Conservation (phyloP, 2,329 filamentous ascomycete species). For the Aspergillus bombycis region DNA sequence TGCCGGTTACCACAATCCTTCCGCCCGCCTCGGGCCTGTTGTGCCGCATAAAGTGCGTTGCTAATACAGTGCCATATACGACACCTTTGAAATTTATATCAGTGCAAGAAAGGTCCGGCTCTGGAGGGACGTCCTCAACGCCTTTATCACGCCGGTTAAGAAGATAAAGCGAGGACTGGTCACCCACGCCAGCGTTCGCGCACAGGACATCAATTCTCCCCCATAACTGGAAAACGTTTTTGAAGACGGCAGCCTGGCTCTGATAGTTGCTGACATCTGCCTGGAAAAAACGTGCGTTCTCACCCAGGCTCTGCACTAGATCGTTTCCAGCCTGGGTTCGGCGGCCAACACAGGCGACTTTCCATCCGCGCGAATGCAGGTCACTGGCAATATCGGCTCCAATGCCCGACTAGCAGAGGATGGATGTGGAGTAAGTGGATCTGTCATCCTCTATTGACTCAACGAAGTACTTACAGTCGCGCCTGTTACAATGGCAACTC, state of each 20-base stretch:
- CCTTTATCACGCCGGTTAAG: conserved; percentile 37
- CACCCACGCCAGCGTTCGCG: conserved; percentile 56
- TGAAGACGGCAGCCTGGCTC: conserved; percentile 49
- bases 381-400: conserved; percentile 46
- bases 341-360: conserved; percentile 42
- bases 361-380: conserved; percentile 40
- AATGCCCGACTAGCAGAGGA: conserved; percentile 49
- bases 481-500: conserved; percentile 2
- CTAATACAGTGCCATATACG: conserved; percentile 53
- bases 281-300: conserved; percentile 47
- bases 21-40: conserved; percentile 47
- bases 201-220: conserved; percentile 53
- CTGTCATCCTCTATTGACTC: not conserved
- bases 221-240: conserved; percentile 47
- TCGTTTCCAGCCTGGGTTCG: conserved; percentile 36
- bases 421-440: not conserved
- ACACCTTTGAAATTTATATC: conserved; percentile 58
- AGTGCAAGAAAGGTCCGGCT: conserved; percentile 50
- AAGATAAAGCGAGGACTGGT: conserved; percentile 52
- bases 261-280: conserved; percentile 53
- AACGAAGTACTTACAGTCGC: conserved; percentile 1
- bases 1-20: conserved; percentile 50
- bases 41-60: conserved; percentile 58
- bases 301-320: conserved; percentile 35
- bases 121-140: conserved; percentile 42